phyloP scores from a whole-genome alignment of 345 rosid genomes.

The Eucalyptus urophylla region DNA sequence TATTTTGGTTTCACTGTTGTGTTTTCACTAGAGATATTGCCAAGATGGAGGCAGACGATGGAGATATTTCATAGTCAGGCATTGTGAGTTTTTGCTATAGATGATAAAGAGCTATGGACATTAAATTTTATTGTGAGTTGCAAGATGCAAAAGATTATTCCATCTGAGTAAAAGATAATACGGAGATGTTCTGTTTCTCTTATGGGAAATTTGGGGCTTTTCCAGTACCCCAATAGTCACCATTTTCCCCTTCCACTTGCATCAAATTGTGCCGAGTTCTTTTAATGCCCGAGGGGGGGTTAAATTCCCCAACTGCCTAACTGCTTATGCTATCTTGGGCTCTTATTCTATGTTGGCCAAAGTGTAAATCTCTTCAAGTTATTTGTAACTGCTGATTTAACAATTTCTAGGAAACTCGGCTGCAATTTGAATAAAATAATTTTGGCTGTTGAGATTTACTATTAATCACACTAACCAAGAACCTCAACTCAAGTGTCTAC shows the following conservation, averaged over 20 bases:
- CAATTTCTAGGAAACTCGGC: not conserved
- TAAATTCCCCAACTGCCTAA: not conserved
- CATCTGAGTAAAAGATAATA: not conserved
- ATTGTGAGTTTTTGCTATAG: conserved; percentile 27
- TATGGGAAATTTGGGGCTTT: not conserved
- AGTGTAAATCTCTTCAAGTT: not conserved
- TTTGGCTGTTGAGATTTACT: not conserved
- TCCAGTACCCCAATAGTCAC: not conserved
- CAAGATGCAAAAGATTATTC: not conserved
- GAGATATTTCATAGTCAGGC: conserved; percentile 59
- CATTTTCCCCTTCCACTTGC: not conserved
- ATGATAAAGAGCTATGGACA: not conserved
- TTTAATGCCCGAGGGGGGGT: not conserved
- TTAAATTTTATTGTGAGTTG: not conserved
- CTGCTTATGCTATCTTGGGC: not conserved
- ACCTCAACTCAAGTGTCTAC: not conserved
- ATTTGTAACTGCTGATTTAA: not conserved
- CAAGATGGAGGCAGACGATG: conserved; percentile 80
- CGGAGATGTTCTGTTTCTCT: not conserved
- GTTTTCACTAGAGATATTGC: conserved; percentile 37
- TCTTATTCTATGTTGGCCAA: not conserved
- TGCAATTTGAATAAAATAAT: not conserved
- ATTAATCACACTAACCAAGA: not conserved
- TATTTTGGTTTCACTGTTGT: not conserved
- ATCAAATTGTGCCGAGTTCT: not conserved